phyloP scores from a whole-genome alignment of 2,329 filamentous ascomycete genomes.

The Neoscytalidium dimidiatum region DNA sequence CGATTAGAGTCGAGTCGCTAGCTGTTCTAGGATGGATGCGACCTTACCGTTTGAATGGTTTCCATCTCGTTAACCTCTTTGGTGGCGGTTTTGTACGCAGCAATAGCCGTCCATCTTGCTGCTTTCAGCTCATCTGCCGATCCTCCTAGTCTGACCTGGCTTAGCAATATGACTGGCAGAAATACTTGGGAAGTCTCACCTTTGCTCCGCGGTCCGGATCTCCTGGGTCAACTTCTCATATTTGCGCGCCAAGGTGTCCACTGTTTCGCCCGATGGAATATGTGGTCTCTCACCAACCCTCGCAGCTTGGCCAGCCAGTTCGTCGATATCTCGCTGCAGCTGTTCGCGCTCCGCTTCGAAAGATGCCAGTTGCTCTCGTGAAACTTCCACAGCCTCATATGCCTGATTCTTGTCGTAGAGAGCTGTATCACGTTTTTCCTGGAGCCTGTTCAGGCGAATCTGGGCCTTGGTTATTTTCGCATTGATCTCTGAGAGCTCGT shows the following conservation, averaged over 20 bases:
- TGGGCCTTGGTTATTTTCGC: conserved; percentile 33
- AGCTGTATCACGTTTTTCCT: conserved; percentile 35
- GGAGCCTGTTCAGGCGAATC: conserved; percentile 30
- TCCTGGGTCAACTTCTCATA: conserved; percentile 32
- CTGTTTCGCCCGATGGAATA: conserved; percentile 34
- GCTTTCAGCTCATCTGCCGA: conserved; percentile 33
- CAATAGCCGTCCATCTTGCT: conserved; percentile 33
- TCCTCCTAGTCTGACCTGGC: conserved; percentile 31
- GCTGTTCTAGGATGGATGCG: conserved; percentile 24
- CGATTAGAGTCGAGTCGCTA: background rate
- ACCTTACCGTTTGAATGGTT: conserved; percentile 42
- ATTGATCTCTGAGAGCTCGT: conserved; percentile 24
- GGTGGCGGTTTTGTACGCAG: conserved; percentile 23
- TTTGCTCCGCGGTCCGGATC: conserved; percentile 30
- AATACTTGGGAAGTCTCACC: conserved; percentile 21
- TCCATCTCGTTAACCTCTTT: conserved; percentile 26
- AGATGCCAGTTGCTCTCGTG: conserved; percentile 31
- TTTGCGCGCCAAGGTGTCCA: conserved; percentile 33
- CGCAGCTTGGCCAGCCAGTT: conserved; percentile 26
- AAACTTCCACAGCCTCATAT: conserved; percentile 35
- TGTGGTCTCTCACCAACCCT: conserved; percentile 30
- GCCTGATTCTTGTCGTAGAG: conserved; percentile 46
- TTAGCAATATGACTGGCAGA: background rate
- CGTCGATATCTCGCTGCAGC: conserved; percentile 30
- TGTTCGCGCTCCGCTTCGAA: conserved; percentile 31